Base-by-base conservation (phyloP, 2,329 filamentous ascomycete genomes). In the Ophiosphaerella narmari region DNA sequence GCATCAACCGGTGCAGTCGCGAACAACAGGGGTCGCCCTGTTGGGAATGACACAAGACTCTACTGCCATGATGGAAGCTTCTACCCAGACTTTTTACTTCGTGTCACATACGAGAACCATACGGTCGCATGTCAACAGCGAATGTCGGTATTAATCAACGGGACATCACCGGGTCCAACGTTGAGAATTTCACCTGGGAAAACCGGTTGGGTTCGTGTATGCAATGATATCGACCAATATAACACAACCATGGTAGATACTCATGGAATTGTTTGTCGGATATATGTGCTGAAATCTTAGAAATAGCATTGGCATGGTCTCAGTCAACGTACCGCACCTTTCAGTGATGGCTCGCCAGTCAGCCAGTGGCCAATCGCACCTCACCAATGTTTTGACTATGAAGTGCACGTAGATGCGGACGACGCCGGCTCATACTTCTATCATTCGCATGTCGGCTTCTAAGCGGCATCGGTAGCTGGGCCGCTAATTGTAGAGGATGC, bases 341-440 rank as follows among this genome's bases (percentile, higher is more conserved):
- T 86, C 68, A 83, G 84, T 1, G 86, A 88, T 56, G 86, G 86
- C 4, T 78, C 82, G 0, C 83, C 85, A 0, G 84, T 81, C 2
- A 79, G 79, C 14, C 85, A 88, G 58, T 89, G 85, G 86, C 84
- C 86, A 0, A 87, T 88, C 33, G 79, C 82, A 0, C 78, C 84
- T 0, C 69, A 75, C 1, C 77, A 82, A 50, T 88, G 82, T 70
- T 88, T 88, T 66, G 86, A 88, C 71, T 88, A 88, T 62, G 84
- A 88, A 60, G 71, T 88, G 3, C 76, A 77, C 13, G 79, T 83
- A 0, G 68, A 80, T 3, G 37, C 65, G 1, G 80, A 78, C 5
- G 79, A 83, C 46, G 80, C 82, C 0, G 86, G 86, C 4, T 84
- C 84, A 0, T 88, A 87, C 62, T 87, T 86, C 63, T 88, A 88